phyloP scores from a whole-genome alignment of 2,329 filamentous ascomycete genomes.

The Beauveria pseudobassiana region DNA sequence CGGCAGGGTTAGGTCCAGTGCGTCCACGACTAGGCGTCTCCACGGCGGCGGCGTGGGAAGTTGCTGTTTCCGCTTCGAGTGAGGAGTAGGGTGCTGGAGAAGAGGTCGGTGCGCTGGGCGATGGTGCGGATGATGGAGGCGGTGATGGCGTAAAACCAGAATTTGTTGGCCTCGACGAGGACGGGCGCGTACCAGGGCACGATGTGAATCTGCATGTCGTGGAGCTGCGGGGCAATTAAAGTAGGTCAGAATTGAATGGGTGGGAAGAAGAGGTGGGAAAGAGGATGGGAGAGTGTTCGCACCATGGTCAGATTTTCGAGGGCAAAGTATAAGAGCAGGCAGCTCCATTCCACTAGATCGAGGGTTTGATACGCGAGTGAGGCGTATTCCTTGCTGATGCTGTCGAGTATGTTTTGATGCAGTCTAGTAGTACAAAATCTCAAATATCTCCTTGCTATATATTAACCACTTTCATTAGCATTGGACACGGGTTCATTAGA shows the following conservation, averaged over 20 bases:
- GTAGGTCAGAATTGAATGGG: neutral
- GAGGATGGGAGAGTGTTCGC: neutral
- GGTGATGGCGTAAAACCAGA: conserved; percentile 12
- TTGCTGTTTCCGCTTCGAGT: neutral
- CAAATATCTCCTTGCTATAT: conserved; percentile 6
- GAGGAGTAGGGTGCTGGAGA: neutral
- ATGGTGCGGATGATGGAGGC: conserved; percentile 9
- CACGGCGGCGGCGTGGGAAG: neutral
- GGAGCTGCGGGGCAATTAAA: neutral
- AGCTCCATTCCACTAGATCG: conserved; percentile 10
- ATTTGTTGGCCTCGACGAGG: conserved; percentile 12
- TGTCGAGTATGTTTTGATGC: conserved; percentile 6
- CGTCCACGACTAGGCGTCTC: conserved; percentile 1
- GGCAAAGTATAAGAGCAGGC: conserved; percentile 8
- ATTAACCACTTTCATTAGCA: neutral
- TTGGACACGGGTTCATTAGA: neutral
- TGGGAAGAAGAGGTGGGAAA: no score
- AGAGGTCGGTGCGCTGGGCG: neutral
- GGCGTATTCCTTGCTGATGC: neutral
- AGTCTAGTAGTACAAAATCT: conserved; percentile 10
- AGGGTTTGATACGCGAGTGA: neutral
- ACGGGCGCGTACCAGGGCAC: conserved; percentile 10
- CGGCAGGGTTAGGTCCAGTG: conserved; percentile 7
- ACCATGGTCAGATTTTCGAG: conserved; percentile 12
- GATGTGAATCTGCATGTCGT: conserved; percentile 10